These are phyloP conservation scores for Penicillium longicatenatum DNA, from an alignment of 495 filamentous ascomycete genomes.

Conservation along the genomic window DNA sequence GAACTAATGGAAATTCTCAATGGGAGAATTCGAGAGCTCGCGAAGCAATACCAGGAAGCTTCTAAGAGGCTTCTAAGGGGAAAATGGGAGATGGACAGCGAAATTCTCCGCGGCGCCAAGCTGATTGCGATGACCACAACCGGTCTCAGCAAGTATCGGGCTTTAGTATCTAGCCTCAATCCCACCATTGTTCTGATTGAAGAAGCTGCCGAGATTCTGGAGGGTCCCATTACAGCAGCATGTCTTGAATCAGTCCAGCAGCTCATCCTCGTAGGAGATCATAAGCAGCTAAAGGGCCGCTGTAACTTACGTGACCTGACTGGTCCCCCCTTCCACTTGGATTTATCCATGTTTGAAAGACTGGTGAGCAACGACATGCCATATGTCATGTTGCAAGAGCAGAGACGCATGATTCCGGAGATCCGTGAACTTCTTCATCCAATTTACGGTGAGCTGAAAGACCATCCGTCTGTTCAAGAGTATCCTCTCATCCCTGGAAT, in stretches of 20 bases:
- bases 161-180: slow-evolving; percentile 65
- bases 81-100: slow-evolving; percentile 56
- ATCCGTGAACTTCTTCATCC: slow-evolving; percentile 63
- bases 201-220: slow-evolving; percentile 74
- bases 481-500: slow-evolving; percentile 75
- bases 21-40: slow-evolving; percentile 42
- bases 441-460: slow-evolving; percentile 66
- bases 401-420: slow-evolving; percentile 75
- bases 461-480: slow-evolving; percentile 67
- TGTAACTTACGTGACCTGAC: slow-evolving; percentile 58
- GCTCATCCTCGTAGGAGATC: slow-evolving; percentile 75
- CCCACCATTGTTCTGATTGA: slow-evolving; percentile 72
- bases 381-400: slow-evolving; percentile 59
- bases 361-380: slow-evolving; percentile 69
- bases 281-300: slow-evolving; percentile 69
- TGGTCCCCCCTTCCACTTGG: slow-evolving; percentile 59
- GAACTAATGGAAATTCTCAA: slow-evolving; percentile 46
- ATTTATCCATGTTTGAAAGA: slow-evolving; percentile 76
- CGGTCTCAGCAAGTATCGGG: slow-evolving; percentile 86
- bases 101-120: slow-evolving; percentile 53
- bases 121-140: slow-evolving; percentile 78
- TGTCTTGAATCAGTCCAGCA: slow-evolving; percentile 71
- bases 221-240: slow-evolving; percentile 63
- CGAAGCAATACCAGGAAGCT: slow-evolving; percentile 42
- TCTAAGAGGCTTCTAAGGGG: slow-evolving; percentile 50